A percentile compares a stretch with the other conserved stretches of the same genome.
Conservation (phyloP, 1,284 basidiomycete genomes). For the Naganishia albida region DNA sequence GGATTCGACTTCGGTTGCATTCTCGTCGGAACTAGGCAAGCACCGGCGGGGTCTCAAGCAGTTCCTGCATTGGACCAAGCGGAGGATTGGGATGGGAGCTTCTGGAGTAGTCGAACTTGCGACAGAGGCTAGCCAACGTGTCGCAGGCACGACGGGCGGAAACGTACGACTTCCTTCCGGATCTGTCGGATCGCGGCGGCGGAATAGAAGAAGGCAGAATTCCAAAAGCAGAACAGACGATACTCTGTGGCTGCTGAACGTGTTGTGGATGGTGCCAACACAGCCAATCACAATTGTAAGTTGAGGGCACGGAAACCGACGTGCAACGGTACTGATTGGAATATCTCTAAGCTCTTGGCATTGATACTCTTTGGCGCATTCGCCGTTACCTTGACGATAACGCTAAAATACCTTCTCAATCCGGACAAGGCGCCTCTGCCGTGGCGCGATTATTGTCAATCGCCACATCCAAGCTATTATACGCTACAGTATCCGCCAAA, state of each 20-base stretch:
- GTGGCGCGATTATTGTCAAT: constrained; percentile 89
- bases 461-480: constrained; percentile 53
- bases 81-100: constrained; percentile 9
- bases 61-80: constrained; percentile 17
- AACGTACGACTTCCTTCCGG: constrained; percentile 13
- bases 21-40: constrained; percentile 13
- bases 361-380: constrained; percentile 49
- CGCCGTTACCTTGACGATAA: constrained; percentile 63
- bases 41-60: constrained; percentile 13
- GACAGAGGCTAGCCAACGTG: constrained; percentile 18
- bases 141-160: constrained; percentile 10
- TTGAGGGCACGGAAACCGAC: constrained; percentile 3
- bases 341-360: constrained; percentile 7
- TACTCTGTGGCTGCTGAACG: constrained; percentile 33
- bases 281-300: constrained; percentile 40
- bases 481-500: constrained; percentile 39
- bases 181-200: neutral
- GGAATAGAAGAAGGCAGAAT: constrained; percentile 1
- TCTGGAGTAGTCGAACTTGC: constrained; percentile 19
- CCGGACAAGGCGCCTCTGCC: constrained; percentile 93
- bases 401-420: constrained; percentile 88
- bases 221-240: neutral
- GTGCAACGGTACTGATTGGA: neutral
- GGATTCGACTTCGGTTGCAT: neutral
- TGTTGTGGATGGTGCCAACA: constrained; percentile 37